Conservation (phyloP, 768 basidiomycete genomes). For the Russula sp. region DNA sequence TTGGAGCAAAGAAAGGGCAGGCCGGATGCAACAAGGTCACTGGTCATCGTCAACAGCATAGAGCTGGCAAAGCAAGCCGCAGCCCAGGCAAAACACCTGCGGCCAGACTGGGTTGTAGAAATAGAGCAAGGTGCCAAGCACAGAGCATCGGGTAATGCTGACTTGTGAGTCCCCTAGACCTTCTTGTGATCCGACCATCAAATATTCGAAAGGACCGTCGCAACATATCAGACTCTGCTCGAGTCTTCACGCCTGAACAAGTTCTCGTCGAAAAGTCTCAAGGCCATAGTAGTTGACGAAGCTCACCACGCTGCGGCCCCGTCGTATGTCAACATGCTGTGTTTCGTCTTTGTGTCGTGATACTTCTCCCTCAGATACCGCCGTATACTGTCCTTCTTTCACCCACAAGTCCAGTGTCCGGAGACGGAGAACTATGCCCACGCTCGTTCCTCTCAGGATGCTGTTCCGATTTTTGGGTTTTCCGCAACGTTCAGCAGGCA, state of each 20-base stretch:
- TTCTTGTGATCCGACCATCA: neutral
- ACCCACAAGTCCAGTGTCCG: slow-evolving; percentile 53
- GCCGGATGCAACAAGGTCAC: slow-evolving; percentile 43
- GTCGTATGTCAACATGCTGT: slow-evolving; percentile 45
- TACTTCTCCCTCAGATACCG: slow-evolving; percentile 49
- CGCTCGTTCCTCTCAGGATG: slow-evolving; percentile 25
- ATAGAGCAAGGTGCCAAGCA: slow-evolving; percentile 83
- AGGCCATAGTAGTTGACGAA: slow-evolving; percentile 83
- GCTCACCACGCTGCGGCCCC: slow-evolving; percentile 94
- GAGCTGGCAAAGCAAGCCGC: slow-evolving; percentile 89
- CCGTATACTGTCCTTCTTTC: slow-evolving; percentile 76
- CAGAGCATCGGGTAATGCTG: slow-evolving; percentile 69
- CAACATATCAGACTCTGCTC: slow-evolving; percentile 81
- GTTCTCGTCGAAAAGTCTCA: slow-evolving; percentile 59
- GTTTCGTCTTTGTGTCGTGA: neutral
- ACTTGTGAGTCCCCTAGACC: slow-evolving; percentile 52
- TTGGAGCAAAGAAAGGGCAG: slow-evolving; percentile 37
- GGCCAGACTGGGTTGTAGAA: slow-evolving; percentile 75
- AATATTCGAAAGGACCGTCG: slow-evolving; percentile 54
- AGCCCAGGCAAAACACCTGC: slow-evolving; percentile 53
- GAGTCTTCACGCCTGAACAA: slow-evolving; percentile 59
- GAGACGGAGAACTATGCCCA: slow-evolving; percentile 40
- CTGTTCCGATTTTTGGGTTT: slow-evolving; percentile 86
- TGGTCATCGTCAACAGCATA: slow-evolving; percentile 84
- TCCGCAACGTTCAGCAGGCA: slow-evolving; percentile 93